A percentile compares a stretch with the other conserved stretches of the same genome.
Conservation (phyloP, 768 basidiomycete genomes). For the Termitomyces sp. region DNA sequence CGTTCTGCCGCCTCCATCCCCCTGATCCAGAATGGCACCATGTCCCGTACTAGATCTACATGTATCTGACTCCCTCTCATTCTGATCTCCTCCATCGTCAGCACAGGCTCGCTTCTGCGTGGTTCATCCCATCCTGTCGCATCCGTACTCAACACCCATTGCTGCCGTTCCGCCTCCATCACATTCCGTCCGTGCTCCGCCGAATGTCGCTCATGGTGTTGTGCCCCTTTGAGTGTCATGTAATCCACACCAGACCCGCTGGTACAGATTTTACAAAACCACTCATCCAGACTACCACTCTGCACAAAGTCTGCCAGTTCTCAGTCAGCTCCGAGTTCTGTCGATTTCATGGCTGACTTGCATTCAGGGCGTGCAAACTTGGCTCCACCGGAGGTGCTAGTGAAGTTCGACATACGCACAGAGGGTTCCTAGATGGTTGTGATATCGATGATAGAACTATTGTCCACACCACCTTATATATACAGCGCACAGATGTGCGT, state of each 20-base stretch:
- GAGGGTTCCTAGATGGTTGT: not conserved
- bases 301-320: constrained; percentile 19
- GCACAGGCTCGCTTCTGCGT: constrained; percentile 13
- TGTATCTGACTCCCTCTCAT: constrained; percentile 21
- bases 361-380: constrained; percentile 12
- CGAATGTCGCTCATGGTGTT: constrained; percentile 20
- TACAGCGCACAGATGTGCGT: not conserved
- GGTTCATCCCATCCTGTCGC: constrained; percentile 19
- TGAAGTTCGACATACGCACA: constrained; percentile 6
- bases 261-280: constrained; percentile 37
- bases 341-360: constrained; percentile 2
- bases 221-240: constrained; percentile 19
- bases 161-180: constrained; percentile 9
- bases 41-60: constrained; percentile 42
- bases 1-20: constrained; percentile 42
- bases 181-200: constrained; percentile 13
- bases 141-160: constrained; percentile 16
- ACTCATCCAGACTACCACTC: constrained; percentile 18
- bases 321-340: not conserved
- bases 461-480: not conserved
- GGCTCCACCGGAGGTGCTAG: constrained; percentile 2
- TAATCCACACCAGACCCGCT: constrained; percentile 23
- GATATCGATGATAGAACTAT: constrained; percentile 1
- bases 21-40: constrained; percentile 50
- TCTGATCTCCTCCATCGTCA: constrained; percentile 23